Base-by-base conservation (phyloP, 208 protist genomes). In the Polymyxa betae region DNA sequence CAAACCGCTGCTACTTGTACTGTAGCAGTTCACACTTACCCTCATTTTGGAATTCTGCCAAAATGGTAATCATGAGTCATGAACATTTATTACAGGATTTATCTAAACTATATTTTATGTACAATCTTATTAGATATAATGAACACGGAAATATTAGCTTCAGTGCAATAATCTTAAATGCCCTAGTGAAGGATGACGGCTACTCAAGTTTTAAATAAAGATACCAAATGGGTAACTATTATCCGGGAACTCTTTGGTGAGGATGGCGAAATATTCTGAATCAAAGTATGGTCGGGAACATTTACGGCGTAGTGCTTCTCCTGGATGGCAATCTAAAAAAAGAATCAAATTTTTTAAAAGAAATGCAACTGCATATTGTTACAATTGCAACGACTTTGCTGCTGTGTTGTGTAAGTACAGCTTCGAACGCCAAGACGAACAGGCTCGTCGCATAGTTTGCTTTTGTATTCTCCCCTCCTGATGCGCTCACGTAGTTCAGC, bases 371-470 rank as follows among this genome's bases (percentile, higher is more conserved):
- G n/a, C 12, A n/a, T 5, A n/a, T 60, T 60, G 12, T 35, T 82
- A 82, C 72, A 82, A n/a, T 82, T 82, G n/a, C 72, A 82, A 82
- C 72, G 72, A 82, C 72, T 82, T 43, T 82, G 72, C 72, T 82
- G 72, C 72, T 35, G 40, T n/a, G 72, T 82, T 5, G 72, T 82
- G n/a, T 82, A 82, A 35, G 72, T 45, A 35, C 72, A 82, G n/a
- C 72, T 45, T 35, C 72, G 72, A 5, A 82, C 72, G 35, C 72
- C 72, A 5, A 82, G 16, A 43, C 72, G 72, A 35, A 82, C 72
- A 82, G 72, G 72, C 72, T 82, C 72, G n/a, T 82, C 72, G 72
- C 72, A 82, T 20, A 82, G 72, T 43, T 82, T 82, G 72, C 72
- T 82, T 43, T 82, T 82, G 72, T 82, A 82, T 43, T 82, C 72